phyloP scores from a whole-genome alignment of 805 yeast species.

The Wickerhamiella sergipiensis region DNA sequence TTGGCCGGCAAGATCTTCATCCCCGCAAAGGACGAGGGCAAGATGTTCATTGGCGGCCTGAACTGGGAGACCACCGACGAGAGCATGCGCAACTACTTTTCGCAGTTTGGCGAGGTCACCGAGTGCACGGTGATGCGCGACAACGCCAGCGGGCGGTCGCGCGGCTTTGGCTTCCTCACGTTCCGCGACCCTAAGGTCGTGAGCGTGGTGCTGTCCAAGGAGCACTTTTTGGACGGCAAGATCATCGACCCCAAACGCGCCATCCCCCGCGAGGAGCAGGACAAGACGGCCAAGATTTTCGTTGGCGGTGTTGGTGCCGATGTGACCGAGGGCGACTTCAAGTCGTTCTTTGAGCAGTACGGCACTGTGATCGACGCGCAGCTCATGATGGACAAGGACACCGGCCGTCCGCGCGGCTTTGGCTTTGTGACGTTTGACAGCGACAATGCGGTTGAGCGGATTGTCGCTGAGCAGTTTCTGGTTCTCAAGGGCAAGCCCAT shows the following conservation, averaged over 20 bases:
- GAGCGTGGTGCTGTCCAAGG: slow-evolving; percentile 70
- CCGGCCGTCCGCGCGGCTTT: slow-evolving; percentile 93
- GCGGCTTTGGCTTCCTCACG: slow-evolving; percentile 91
- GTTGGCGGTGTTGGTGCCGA: slow-evolving; percentile 95
- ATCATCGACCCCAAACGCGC: slow-evolving; percentile 96
- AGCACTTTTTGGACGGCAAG: slow-evolving; percentile 87
- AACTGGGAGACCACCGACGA: slow-evolving; percentile 97
- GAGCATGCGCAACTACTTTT: slow-evolving; percentile 63
- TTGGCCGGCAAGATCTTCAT: slow-evolving; percentile 33
- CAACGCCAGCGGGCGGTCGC: slow-evolving; percentile 66
- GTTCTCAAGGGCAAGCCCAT: slow-evolving; percentile 64
- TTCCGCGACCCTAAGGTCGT: slow-evolving; percentile 73
- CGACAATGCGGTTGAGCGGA: slow-evolving; percentile 85
- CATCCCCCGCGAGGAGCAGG: slow-evolving; percentile 94
- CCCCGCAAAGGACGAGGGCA: slow-evolving; percentile 58
- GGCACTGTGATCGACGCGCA: slow-evolving; percentile 93
- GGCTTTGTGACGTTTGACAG: slow-evolving; percentile 94
- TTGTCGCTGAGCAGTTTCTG: slow-evolving; percentile 67
- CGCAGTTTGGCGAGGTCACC: slow-evolving; percentile 75
- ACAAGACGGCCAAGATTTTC: slow-evolving; percentile 88
- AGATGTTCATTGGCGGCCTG: slow-evolving; percentile 92
- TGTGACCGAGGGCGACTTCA: slow-evolving; percentile 83
- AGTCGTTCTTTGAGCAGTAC: slow-evolving; percentile 70
- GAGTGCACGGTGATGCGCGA: slow-evolving; percentile 93
- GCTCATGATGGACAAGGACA: slow-evolving; percentile 91